Conservation (phyloP, 345 rosid genomes). For the Populus ilicifolia region DNA sequence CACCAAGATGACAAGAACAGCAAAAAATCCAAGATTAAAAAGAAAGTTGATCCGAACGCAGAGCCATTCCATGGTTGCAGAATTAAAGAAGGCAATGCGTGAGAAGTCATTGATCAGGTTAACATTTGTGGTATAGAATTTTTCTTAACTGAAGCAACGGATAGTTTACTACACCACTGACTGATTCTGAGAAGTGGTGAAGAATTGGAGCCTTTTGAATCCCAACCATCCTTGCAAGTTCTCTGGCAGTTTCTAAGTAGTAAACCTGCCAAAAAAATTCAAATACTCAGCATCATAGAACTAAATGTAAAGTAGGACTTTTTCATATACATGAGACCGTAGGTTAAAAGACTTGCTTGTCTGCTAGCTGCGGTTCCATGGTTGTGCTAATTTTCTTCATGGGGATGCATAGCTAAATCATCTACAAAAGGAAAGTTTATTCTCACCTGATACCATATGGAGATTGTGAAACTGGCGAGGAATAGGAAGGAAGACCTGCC, state of each 20-base stretch:
- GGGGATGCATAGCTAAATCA: too few relatives aligned
- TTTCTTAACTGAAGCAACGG: constrained; percentile 66
- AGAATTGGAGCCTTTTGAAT: constrained; percentile 70
- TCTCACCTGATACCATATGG: constrained; percentile 61
- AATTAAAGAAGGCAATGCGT: constrained; percentile 59
- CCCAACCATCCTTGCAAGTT: constrained; percentile 82
- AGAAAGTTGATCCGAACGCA: constrained; percentile 74
- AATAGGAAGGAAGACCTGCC: constrained; percentile 62
- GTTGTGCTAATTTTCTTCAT: too few relatives aligned
- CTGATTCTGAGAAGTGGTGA: constrained; percentile 82
- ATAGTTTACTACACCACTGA: constrained; percentile 66
- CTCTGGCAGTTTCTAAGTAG: constrained; percentile 79
- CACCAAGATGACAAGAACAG: constrained; percentile 66
- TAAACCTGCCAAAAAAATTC: constrained; percentile 45
- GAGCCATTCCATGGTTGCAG: constrained; percentile 87
- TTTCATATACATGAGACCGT: too few relatives aligned
- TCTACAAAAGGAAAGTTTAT: neutral
- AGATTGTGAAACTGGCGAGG: constrained; percentile 47
- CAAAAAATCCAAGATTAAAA: constrained; percentile 65
- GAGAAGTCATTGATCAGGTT: constrained; percentile 54
- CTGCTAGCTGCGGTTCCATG: too few relatives aligned
- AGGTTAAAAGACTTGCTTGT: too few relatives aligned
- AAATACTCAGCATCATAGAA: neutral
- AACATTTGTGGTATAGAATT: constrained; percentile 46
- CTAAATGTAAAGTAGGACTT: neutral